Conservation (phyloP, 352 stramenopile genomes). For the Phytophthora tentaculata region DNA sequence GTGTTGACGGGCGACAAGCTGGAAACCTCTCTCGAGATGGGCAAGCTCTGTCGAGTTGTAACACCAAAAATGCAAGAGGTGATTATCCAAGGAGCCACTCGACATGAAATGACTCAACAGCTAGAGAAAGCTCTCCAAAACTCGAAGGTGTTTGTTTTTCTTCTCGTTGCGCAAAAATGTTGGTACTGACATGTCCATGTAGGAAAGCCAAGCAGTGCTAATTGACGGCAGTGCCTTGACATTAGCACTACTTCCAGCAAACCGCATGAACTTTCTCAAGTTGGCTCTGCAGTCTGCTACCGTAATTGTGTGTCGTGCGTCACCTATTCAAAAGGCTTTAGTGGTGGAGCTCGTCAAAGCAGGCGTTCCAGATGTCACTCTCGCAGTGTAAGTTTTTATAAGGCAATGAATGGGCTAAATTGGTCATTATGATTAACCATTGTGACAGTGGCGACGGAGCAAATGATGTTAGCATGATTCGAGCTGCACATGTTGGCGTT, state of each 20-base stretch:
- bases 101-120: slow-evolving; percentile 56
- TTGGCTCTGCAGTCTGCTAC: slow-evolving; percentile 77
- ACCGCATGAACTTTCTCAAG: slow-evolving; percentile 72
- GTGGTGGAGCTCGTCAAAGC: slow-evolving; percentile 95
- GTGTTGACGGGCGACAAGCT: slow-evolving; percentile 97
- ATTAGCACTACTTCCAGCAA: slow-evolving; percentile 55
- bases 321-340: slow-evolving; percentile 90
- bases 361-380: slow-evolving; percentile 78
- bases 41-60: slow-evolving; percentile 89
- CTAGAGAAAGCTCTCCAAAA: slow-evolving; percentile 60
- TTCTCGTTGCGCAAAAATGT: no score
- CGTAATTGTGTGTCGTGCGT: slow-evolving; percentile 90
- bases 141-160: slow-evolving; percentile 50
- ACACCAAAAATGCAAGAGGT: slow-evolving; percentile 85
- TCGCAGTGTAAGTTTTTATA: slow-evolving; percentile 91
- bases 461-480: slow-evolving; percentile 99
- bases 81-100: slow-evolving; percentile 52
- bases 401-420: neutral
- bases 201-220: slow-evolving; percentile 74
- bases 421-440: slow-evolving; percentile 24
- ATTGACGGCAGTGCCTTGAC: slow-evolving; percentile 74
- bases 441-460: slow-evolving; percentile 95
- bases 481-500: slow-evolving; percentile 98
- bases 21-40: slow-evolving; percentile 99
- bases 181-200: neutral